Evolutionary conservation across 495 filamentous ascomycete genomes (phyloP), one percentile per base, ranked within the genome.

Genomic region (Hyaloscypha hepaticicola): DNA sequence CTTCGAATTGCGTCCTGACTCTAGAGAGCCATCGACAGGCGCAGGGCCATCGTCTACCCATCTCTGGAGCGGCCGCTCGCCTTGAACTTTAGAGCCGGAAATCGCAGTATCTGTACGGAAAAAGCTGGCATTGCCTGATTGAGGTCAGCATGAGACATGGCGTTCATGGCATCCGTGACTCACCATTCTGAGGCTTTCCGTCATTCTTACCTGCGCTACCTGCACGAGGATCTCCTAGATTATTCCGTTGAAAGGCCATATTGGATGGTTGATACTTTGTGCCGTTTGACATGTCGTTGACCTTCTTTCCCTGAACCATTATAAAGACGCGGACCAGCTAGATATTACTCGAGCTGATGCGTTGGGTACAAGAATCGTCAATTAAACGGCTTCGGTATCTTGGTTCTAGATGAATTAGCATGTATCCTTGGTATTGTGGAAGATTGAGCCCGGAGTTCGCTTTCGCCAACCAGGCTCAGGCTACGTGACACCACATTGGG

Each of bases 71-170:
- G 85, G 80, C 38, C 94, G 86, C 74, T 97, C 91, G 26, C 84
- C 86, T 61, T 84, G 77, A 16, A 80, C 75, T 48, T 87, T 82
- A 62, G 86, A 83, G 55, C 88, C 88, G 9, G 95, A 93, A 57
- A 99, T 97, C 66, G 96, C 92, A 45, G 83, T 77, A 74, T 99
- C 95, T 0, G 93, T 98, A 62, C 88, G 87, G 79, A 99, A 97
- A 6, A 72, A 65, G 51, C 55, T 65, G 19, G 69, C 60, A 69
- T 64, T 69, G 45, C 66, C 69, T 72, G 26, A 22, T 34, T 56
- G 19, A 57, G 5, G 49, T 68, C 33, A 68, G 60, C 21, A 29
- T 57, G 26, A 52, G 9, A 7, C 9, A 5, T 21, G 28, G 26
- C 22, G 33, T n/a, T 14, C 3, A 57, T 29, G 53, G 25, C 5